Evolutionary conservation across 2,329 filamentous ascomycete species (phyloP).

Genomic region (Trichoderma citrinoviride): DNA sequence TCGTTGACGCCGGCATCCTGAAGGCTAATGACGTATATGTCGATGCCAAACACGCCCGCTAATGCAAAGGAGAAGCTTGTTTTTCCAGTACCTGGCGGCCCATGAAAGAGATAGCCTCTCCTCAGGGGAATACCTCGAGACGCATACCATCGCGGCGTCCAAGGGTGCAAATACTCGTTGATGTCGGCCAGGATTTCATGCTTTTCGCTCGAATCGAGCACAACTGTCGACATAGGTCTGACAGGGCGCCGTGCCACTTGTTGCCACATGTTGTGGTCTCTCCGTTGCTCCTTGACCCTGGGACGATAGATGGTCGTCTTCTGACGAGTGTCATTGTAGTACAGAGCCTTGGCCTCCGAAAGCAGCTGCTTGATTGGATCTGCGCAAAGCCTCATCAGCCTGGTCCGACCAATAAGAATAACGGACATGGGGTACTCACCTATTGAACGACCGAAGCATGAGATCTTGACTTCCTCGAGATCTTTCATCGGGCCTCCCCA

Average conservation of each 20-base stretch:
- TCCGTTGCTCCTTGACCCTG: constrained; percentile 44
- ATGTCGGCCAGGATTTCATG: constrained; percentile 65
- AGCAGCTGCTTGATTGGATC: constrained; percentile 57
- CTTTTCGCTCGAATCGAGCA: constrained; percentile 67
- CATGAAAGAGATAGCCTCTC: constrained; percentile 74
- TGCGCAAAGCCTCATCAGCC: constrained; percentile 16
- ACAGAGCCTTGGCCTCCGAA: constrained; percentile 51
- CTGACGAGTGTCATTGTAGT: constrained; percentile 52
- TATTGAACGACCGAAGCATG: constrained; percentile 51
- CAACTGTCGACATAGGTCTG: constrained; percentile 71
- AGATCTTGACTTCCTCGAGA: constrained; percentile 51
- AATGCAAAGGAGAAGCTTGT: constrained; percentile 65
- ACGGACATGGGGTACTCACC: constrained; percentile 25
- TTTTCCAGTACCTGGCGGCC: constrained; percentile 73
- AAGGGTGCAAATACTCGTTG: constrained; percentile 72
- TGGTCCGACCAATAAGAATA: neutral
- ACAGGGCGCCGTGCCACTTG: constrained; percentile 62
- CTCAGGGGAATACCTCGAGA: constrained; percentile 73
- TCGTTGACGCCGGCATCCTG: constrained; percentile 61
- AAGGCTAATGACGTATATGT: constrained; percentile 61
- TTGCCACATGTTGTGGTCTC: constrained; percentile 51
- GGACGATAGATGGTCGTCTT: constrained; percentile 59
- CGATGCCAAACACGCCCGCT: constrained; percentile 63
- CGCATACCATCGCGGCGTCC: constrained; percentile 70
- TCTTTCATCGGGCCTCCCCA: constrained; percentile 46